Percentiles rank a stretch among this genome's conserved stretches.
phyloP scores from a whole-genome alignment of 768 basidiomycete species.

The Tylopilus plumbeoviolaceoides region DNA sequence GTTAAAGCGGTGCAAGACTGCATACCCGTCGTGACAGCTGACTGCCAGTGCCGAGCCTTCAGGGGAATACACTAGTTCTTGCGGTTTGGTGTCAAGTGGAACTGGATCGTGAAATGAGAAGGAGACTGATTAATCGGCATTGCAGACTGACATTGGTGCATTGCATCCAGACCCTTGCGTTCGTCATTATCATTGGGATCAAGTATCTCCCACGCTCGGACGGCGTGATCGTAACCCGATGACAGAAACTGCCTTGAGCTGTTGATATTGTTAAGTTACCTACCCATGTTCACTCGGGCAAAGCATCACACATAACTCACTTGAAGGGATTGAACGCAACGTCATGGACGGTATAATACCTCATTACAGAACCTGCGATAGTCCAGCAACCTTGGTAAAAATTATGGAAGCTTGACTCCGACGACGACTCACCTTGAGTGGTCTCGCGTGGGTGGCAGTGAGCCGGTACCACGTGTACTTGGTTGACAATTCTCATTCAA shows the following conservation, averaged over 20 bases:
- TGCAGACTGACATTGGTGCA: constrained; percentile 16
- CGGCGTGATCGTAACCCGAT: constrained; percentile 42
- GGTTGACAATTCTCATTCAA: constrained; percentile 1
- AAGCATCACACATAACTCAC: constrained; percentile 26
- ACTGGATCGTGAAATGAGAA: constrained; percentile 15
- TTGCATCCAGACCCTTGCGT: constrained; percentile 7
- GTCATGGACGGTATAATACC: constrained; percentile 54
- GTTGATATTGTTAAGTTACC: constrained; percentile 3
- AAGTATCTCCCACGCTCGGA: constrained; percentile 41
- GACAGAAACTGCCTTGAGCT: constrained; percentile 43
- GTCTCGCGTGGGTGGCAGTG: constrained; percentile 20
- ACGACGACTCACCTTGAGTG: constrained; percentile 14
- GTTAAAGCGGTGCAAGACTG: background rate
- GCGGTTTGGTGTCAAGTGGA: constrained; percentile 29
- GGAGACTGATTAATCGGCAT: background rate
- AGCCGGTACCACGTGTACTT: constrained; percentile 18
- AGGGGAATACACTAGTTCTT: constrained; percentile 46
- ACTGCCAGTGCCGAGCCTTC: constrained; percentile 37
- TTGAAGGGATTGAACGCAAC: constrained; percentile 50
- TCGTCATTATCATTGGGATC: constrained; percentile 17
- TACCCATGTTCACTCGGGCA: background rate
- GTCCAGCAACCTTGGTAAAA: background rate
- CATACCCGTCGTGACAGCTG: constrained; percentile 28
- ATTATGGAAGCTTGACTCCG: background rate
- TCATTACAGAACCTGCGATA: constrained; percentile 23